Evolutionary conservation across 805 yeast genomes (phyloP), one percentile per base, ranked within the genome.

Genomic region (Yarrowia alimentaria): DNA sequence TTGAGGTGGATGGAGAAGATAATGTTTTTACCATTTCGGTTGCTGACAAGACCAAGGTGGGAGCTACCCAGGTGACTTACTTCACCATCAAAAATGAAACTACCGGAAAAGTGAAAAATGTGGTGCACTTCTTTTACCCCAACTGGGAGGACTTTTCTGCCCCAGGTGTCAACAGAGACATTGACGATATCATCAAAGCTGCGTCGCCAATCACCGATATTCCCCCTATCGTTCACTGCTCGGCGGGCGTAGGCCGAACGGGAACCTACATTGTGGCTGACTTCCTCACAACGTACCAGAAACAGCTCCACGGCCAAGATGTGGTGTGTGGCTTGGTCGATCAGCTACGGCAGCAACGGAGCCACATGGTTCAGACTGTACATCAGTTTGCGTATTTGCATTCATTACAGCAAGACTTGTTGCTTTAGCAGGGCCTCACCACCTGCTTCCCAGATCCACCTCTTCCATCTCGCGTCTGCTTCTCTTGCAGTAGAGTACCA

Each of bases 201-300:
- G 30, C 35, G 2, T 37, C 21, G 2, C 37, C 50, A 2, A 13
- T 40, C 14, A 40, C 47, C 2, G 47, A 40, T 6, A 66, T 74
- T 0, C 91, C 93, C 16, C 74, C 81, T 5, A 63, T 88, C 37
- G 85, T 85, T 19, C 98, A 91, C 66, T 91, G 99, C 62, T 87
- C 96, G 6, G 98, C 98, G 1, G 99, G 99, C 0, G 89, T 95
- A 62, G 99, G 99, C 14, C 72, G 99, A 53, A 88, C 98, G 0
- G 99, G 99, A 2, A 85, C 96, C 1, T 83, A 82, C 61, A 79
- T 89, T 55, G 78, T 88, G 1, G 68, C 84, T 17, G 94, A 86
- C 60, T 73, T 81, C 42, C 54, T 71, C 47, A 56, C 67, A 20
- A 56, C 53, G 14, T 48, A 54, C 26, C 77, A 77, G 56, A 72